phyloP scores from a whole-genome alignment of 805 yeast species.

The Metschnikowia similis region DNA sequence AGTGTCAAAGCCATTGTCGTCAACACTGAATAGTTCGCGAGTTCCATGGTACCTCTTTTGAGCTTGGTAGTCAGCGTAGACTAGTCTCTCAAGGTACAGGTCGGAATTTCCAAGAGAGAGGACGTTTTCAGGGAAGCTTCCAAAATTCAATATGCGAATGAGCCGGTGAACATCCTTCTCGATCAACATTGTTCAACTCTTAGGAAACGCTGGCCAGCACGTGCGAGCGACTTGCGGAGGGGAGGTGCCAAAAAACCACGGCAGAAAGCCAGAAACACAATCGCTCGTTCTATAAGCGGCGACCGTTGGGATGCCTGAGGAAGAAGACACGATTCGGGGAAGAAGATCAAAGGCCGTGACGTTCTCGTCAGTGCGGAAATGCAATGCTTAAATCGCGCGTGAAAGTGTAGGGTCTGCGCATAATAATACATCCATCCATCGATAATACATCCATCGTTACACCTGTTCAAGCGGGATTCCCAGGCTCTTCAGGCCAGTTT shows the following conservation, averaged over 20 bases:
- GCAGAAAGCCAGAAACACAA: not conserved
- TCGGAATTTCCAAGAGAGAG: constrained; percentile 30
- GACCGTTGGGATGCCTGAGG: not conserved
- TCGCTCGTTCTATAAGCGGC: not conserved
- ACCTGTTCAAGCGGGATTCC: not conserved
- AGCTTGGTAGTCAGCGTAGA: constrained; percentile 36
- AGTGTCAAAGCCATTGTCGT: not conserved
- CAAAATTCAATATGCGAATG: constrained; percentile 28
- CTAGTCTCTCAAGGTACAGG: constrained; percentile 30
- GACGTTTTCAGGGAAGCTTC: constrained; percentile 36
- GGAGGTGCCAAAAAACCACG: not conserved
- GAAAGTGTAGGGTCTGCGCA: constrained; percentile 2
- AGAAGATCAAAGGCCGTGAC: not conserved
- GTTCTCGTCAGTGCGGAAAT: constrained; percentile 3
- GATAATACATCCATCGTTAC: not conserved
- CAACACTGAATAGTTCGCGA: not conserved
- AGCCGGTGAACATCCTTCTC: constrained; percentile 23
- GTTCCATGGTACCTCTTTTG: constrained; percentile 15
- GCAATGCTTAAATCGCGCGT: constrained; percentile 1
- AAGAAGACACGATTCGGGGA: not conserved
- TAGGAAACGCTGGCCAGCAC: not conserved
- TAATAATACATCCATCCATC: not conserved
- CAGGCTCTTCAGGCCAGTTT: not conserved
- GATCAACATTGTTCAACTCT: constrained; percentile 19
- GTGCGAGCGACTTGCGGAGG: not conserved